Percentiles rank a stretch among this genome's conserved stretches.
Evolutionary conservation across 257 asterid species (phyloP).

Genomic region (Nicotiana benthamiana): DNA sequence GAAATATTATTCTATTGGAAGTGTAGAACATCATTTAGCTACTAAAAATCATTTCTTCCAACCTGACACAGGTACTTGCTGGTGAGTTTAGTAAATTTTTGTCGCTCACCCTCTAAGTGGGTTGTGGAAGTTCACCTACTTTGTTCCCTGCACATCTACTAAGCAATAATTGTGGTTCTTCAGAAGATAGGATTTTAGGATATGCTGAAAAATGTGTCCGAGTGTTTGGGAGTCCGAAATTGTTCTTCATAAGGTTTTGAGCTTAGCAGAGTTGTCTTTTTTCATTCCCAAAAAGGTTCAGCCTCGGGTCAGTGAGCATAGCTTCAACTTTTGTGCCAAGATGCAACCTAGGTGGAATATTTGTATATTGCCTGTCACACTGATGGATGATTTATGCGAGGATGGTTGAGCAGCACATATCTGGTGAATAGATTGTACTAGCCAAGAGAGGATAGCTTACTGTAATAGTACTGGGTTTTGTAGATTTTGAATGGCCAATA

Average conservation of each 20-base stretch:
- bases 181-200: neutral
- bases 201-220: slow-evolving; percentile 13
- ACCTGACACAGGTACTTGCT: neutral
- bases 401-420: slow-evolving; percentile 7
- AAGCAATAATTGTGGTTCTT: neutral
- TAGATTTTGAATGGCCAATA: slow-evolving; percentile 9
- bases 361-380: neutral
- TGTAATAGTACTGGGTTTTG: neutral
- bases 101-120: neutral
- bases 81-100: neutral
- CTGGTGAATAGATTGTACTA: neutral
- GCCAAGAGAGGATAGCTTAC: neutral
- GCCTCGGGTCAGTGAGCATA: neutral
- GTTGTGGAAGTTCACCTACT: neutral
- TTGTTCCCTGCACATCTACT: neutral
- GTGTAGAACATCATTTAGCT: neutral
- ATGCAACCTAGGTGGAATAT: neutral
- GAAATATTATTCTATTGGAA: neutral
- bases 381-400: neutral
- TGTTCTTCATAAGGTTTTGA: neutral
- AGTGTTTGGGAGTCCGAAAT: neutral
- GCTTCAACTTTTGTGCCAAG: neutral
- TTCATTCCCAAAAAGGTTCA: neutral
- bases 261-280: neutral
- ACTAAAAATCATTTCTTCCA: neutral